phyloP scores from a whole-genome alignment of 1,284 basidiomycete species.

The Ceratobasidium papillatum region DNA sequence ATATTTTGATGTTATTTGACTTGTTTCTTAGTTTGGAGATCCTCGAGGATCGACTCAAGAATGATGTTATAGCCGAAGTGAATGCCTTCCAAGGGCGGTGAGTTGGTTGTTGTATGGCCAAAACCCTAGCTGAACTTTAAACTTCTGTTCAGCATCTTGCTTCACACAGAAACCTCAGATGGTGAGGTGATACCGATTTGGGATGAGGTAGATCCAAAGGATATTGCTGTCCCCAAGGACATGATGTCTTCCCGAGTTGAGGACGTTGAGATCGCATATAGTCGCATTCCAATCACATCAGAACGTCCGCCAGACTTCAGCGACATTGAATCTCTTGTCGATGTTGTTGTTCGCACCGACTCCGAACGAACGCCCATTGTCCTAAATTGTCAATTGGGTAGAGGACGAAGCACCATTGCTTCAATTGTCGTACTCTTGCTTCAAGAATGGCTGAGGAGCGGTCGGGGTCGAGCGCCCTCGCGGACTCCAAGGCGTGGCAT shows the following conservation, averaged over 20 bases:
- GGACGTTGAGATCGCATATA: slow-evolving; percentile 75
- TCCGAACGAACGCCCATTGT: slow-evolving; percentile 83
- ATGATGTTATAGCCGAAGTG: slow-evolving; percentile 74
- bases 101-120: background rate
- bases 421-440: slow-evolving; percentile 89
- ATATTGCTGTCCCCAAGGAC: slow-evolving; percentile 88
- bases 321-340: slow-evolving; percentile 73
- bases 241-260: slow-evolving; percentile 76
- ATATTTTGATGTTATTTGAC: background rate
- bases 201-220: slow-evolving; percentile 85
- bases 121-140: background rate
- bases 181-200: slow-evolving; percentile 94
- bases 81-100: slow-evolving; percentile 43
- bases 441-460: slow-evolving; percentile 78
- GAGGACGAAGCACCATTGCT: slow-evolving; percentile 91
- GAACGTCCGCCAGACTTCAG: slow-evolving; percentile 60
- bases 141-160: slow-evolving; percentile 65
- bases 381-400: slow-evolving; percentile 95
- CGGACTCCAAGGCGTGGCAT: slow-evolving; percentile 38
- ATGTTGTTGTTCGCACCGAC: slow-evolving; percentile 80
- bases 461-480: slow-evolving; percentile 33
- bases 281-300: slow-evolving; percentile 89
- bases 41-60: slow-evolving; percentile 89
- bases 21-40: slow-evolving; percentile 65
- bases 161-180: slow-evolving; percentile 90